Evolutionary conservation across 2,329 filamentous ascomycete species (phyloP).

Genomic region (Paraconiothyrium brasiliense): DNA sequence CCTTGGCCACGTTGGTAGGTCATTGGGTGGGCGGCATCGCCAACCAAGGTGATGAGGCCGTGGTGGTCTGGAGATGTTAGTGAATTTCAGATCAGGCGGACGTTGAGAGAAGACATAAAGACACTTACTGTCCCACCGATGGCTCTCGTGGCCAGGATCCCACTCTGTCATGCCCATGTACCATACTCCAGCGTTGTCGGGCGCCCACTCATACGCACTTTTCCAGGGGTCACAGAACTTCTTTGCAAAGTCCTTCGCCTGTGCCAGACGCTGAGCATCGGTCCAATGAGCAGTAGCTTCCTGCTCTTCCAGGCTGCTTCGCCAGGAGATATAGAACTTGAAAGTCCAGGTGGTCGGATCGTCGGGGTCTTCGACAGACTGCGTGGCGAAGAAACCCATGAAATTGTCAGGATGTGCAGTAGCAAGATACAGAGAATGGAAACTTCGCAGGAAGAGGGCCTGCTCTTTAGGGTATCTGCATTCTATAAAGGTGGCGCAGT

Average conservation of each 20-base stretch:
- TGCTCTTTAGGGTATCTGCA: constrained; percentile 53
- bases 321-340: constrained; percentile 61
- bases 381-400: constrained; percentile 58
- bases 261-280: constrained; percentile 48
- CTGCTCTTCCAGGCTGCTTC: constrained; percentile 52
- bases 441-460: constrained; percentile 55
- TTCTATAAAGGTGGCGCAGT: constrained; percentile 58
- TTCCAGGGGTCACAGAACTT: constrained; percentile 57
- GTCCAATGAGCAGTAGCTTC: constrained; percentile 48
- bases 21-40: constrained; percentile 55
- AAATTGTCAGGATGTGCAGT: constrained; percentile 55
- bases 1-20: constrained; percentile 59
- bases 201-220: constrained; percentile 48
- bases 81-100: background rate
- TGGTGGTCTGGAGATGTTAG: constrained; percentile 22
- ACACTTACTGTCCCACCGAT: constrained; percentile 40
- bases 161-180: constrained; percentile 48
- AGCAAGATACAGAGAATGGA: constrained; percentile 57
- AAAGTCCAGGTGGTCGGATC: constrained; percentile 56
- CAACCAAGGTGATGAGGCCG: constrained; percentile 49
- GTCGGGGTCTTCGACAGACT: constrained; percentile 51
- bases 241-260: constrained; percentile 53
- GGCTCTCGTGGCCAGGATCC: constrained; percentile 42
- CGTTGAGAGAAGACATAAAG: background rate
- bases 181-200: constrained; percentile 45